These are phyloP conservation scores for Leccinum obscurum DNA, from an alignment of 768 basidiomycete genomes.

Conservation along the genomic window DNA sequence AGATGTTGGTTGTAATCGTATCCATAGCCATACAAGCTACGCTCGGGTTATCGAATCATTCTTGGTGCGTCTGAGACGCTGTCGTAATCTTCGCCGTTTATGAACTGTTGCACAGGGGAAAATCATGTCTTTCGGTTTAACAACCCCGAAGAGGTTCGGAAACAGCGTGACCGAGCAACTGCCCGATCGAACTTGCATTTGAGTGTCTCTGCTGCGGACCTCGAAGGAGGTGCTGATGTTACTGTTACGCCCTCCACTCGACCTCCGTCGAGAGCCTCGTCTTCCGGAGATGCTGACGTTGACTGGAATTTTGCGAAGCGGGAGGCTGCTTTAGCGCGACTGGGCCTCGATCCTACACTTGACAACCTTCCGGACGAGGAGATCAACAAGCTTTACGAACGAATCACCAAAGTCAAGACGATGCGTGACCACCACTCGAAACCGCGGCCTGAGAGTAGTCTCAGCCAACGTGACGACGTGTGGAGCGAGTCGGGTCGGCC, in stretches of 20 bases:
- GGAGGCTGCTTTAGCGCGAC: conserved; percentile 85
- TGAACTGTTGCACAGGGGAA: conserved; percentile 58
- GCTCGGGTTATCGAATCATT: conserved; percentile 95
- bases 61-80: conserved; percentile 55
- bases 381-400: conserved; percentile 89
- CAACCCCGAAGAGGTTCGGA: conserved; percentile 92
- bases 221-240: conserved; percentile 48
- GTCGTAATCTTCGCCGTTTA: not conserved
- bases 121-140: conserved; percentile 98
- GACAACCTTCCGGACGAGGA: conserved; percentile 95
- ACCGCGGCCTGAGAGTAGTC: conserved; percentile 86
- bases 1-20: conserved; percentile 13
- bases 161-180: conserved; percentile 80
- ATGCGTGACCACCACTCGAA: conserved; percentile 80
- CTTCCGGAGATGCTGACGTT: conserved; percentile 67
- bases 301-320: conserved; percentile 98
- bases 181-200: conserved; percentile 68
- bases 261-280: conserved; percentile 77
- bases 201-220: conserved; percentile 64
- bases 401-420: conserved; percentile 89
- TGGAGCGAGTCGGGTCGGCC: conserved; percentile 91
- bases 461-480: conserved; percentile 81
- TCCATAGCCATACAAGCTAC: conserved; percentile 71
- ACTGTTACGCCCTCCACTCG: conserved; percentile 51
- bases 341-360: conserved; percentile 86